Base-by-base conservation (phyloP, 1,284 basidiomycete species). In the Puccinia horiana region DNA sequence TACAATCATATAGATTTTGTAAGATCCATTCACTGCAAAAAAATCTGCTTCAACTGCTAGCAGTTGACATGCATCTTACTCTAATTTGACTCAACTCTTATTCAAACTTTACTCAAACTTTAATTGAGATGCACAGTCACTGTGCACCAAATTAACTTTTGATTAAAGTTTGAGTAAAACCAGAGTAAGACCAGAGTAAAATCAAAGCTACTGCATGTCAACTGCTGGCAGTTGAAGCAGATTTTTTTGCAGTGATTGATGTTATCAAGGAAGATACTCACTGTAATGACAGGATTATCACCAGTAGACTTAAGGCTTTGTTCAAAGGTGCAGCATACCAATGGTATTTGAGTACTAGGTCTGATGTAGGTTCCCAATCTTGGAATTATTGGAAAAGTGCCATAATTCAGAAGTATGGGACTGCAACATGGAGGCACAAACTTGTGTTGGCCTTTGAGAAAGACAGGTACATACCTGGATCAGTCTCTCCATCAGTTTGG, bases 1-100 rank as follows among this genome's bases (percentile, higher is more conserved):
- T 67, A 67, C 29, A 42, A 67, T 42, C 35, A 67, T 67, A 32
- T 67, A 16, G 63, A 67, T 9, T 67, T 67, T 63, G 32, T 63
- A 4, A 37, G 32, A 14, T 9, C 23, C 23, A n/a, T n/a, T n/a
- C n/a, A n/a, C n/a, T n/a, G n/a, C n/a, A n/a, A n/a, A n/a, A n/a
- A n/a, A n/a, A n/a, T n/a, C n/a, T n/a, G n/a, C n/a, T n/a, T n/a
- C n/a, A n/a, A n/a, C n/a, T n/a, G n/a, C n/a, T n/a, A n/a, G n/a
- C n/a, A n/a, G n/a, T n/a, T n/a, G n/a, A n/a, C n/a, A n/a, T n/a
- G n/a, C n/a, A n/a, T n/a, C n/a, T n/a, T n/a, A n/a, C n/a, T n/a
- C n/a, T n/a, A n/a, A n/a, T n/a, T n/a, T n/a, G n/a, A n/a, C n/a
- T n/a, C n/a, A n/a, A n/a, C n/a, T n/a, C n/a, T n/a, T n/a, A n/a